These are phyloP conservation scores for Colletotrichum karsti DNA, from an alignment of 2,329 filamentous ascomycete species.

Conservation along the genomic window DNA sequence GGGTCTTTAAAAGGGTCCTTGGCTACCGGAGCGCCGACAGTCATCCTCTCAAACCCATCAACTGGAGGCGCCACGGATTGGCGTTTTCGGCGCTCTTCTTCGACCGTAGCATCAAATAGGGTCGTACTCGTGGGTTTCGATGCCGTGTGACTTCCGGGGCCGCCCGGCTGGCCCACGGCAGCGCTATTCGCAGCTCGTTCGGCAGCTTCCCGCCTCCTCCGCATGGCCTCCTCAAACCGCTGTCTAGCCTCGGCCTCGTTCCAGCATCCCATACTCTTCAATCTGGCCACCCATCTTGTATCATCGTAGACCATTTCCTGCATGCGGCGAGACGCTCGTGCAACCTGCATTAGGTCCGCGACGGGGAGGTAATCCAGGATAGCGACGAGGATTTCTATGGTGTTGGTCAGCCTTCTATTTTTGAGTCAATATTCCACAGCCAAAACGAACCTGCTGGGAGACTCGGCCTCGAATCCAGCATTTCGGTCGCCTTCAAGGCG, in stretches of 20 bases:
- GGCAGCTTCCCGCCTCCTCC: conserved; percentile 65
- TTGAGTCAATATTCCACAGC: background rate
- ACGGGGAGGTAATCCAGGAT: conserved; percentile 92
- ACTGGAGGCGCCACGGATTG: conserved; percentile 37
- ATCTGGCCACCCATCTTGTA: conserved; percentile 87
- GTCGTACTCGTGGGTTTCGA: conserved; percentile 57
- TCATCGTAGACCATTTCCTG: conserved; percentile 99
- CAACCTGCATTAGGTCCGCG: conserved; percentile 84
- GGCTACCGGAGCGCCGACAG: conserved; percentile 54
- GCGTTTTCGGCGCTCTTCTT: conserved; percentile 66
- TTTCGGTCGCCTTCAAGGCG: conserved; percentile 81
- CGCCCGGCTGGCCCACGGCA: conserved; percentile 26
- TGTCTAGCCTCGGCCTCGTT: conserved; percentile 86
- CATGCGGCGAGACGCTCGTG: conserved; percentile 84
- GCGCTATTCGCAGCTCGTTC: conserved; percentile 37
- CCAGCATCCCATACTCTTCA: conserved; percentile 92
- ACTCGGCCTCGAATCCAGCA: conserved; percentile 79
- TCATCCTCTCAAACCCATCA: conserved; percentile 85
- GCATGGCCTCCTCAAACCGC: conserved; percentile 78
- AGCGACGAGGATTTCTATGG: conserved; percentile 81
- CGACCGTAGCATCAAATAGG: conserved; percentile 77
- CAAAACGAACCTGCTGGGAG: conserved; percentile 79
- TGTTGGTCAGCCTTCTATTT: conserved; percentile 8
- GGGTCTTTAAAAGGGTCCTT: conserved; percentile 64
- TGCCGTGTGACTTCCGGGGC: conserved; percentile 30